phyloP scores from a whole-genome alignment of 2,329 filamentous ascomycete genomes.

The Ascochyta koolunga region DNA sequence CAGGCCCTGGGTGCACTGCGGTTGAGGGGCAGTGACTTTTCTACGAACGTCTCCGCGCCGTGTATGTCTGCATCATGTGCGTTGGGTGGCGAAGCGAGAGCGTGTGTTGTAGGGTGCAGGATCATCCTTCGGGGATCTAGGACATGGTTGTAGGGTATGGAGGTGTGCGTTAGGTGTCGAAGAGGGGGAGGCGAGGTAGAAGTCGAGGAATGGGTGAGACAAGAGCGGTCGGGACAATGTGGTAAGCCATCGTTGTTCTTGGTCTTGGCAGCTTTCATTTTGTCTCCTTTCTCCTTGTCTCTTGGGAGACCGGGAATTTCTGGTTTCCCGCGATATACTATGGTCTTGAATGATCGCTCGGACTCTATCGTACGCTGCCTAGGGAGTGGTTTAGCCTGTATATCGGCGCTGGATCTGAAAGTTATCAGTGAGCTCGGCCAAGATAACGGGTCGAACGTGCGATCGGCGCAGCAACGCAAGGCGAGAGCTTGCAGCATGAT shows the following conservation, averaged over 20 bases:
- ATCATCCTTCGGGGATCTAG: neutral
- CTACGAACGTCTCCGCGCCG: constrained; percentile 21
- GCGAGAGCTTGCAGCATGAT: neutral
- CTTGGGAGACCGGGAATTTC: neutral
- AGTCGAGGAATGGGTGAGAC: neutral
- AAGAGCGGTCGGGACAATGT: neutral
- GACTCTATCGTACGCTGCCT: no score
- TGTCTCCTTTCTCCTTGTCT: neutral
- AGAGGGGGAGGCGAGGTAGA: neutral
- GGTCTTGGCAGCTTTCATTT: neutral
- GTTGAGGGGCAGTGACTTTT: constrained; percentile 12
- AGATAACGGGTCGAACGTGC: neutral
- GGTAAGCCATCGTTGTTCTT: neutral
- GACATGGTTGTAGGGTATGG: neutral
- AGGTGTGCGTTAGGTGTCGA: neutral
- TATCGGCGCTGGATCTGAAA: neutral
- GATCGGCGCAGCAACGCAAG: neutral
- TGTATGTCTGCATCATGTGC: constrained; percentile 17
- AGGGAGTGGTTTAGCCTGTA: no score
- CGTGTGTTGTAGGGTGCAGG: neutral
- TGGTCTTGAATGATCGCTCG: no score
- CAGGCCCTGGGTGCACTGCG: constrained; percentile 19
- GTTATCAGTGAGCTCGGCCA: neutral
- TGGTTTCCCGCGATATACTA: no score
- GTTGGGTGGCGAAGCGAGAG: constrained; percentile 18